Percentiles rank a stretch among this genome's conserved stretches.
Conservation (phyloP, 176 grass and related monocot genomes). For the Coix lacrymajobi region DNA sequence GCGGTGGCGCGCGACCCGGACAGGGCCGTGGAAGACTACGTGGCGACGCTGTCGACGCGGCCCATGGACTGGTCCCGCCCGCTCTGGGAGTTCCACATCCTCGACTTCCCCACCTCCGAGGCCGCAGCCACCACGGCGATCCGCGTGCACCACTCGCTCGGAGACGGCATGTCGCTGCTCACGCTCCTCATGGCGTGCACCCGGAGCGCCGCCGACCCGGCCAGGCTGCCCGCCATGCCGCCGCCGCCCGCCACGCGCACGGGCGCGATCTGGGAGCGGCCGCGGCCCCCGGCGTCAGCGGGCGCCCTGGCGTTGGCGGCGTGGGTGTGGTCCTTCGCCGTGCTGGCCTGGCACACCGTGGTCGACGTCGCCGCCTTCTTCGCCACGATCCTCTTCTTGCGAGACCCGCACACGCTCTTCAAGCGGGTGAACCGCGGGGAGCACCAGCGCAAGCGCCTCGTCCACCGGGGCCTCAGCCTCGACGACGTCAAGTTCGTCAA, state of each 20-base stretch:
- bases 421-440: constrained; percentile 40
- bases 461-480: constrained; percentile 59
- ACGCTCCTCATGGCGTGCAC: constrained; percentile 89
- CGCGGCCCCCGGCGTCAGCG: constrained; percentile 15
- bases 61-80: constrained; percentile 56
- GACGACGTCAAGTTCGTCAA: constrained; percentile 79
- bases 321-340: constrained; percentile 36
- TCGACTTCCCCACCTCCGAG: constrained; percentile 85
- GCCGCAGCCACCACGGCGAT: constrained; percentile 44
- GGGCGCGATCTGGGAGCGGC: constrained; percentile 37
- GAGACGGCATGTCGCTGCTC: constrained; percentile 89
- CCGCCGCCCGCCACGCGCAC: constrained; percentile 34
- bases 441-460: constrained; percentile 46
- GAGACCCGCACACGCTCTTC: constrained; percentile 65
- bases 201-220: constrained; percentile 51
- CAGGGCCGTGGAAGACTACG: constrained; percentile 74
- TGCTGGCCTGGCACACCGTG: constrained; percentile 66
- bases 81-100: constrained; percentile 87
- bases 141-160: constrained; percentile 87
- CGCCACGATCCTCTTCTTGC: constrained; percentile 43
- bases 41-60: constrained; percentile 53
- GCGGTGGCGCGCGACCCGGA: constrained; percentile 43
- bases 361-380: constrained; percentile 50
- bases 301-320: constrained; percentile 17
- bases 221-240: constrained; percentile 42